Evolutionary conservation across 768 basidiomycete genomes (phyloP).

Genomic region (Psilocybe cyanescens): DNA sequence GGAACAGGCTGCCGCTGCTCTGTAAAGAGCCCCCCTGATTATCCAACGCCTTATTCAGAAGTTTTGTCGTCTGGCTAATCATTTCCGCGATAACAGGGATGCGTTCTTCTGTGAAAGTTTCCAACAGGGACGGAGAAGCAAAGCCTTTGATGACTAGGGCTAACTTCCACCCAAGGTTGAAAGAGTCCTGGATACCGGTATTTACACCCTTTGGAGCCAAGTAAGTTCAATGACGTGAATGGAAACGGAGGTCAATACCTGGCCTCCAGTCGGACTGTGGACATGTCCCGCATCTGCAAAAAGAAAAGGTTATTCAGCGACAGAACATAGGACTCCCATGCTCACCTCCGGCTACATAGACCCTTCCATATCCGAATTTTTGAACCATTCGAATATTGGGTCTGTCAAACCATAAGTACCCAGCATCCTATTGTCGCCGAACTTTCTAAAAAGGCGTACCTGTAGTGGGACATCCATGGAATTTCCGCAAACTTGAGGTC

Average conservation of each 20-base stretch:
- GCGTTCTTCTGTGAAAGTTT: slow-evolving; percentile 35
- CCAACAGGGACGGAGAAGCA: slow-evolving; percentile 28
- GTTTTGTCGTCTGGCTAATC: slow-evolving; percentile 30
- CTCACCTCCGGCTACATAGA: slow-evolving; percentile 28
- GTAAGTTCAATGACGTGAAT: neutral
- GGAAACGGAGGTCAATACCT: slow-evolving; percentile 11
- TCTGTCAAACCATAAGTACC: slow-evolving; percentile 6
- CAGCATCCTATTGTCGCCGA: neutral
- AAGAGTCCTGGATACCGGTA: slow-evolving; percentile 12
- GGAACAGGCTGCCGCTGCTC: slow-evolving; percentile 28
- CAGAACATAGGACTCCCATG: neutral
- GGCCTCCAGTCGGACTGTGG: slow-evolving; percentile 26
- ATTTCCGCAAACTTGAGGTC: slow-evolving; percentile 31
- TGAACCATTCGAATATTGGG: slow-evolving; percentile 29
- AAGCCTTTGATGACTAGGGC: slow-evolving; percentile 31
- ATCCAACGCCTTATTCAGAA: slow-evolving; percentile 18
- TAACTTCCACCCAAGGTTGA: slow-evolving; percentile 31
- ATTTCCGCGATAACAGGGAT: slow-evolving; percentile 38
- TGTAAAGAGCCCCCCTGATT: slow-evolving; percentile 19
- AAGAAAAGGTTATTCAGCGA: neutral
- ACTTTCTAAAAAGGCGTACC: slow-evolving; percentile 19
- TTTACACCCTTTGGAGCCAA: slow-evolving; percentile 11
- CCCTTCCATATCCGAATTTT: slow-evolving; percentile 22
- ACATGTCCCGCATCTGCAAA: slow-evolving; percentile 24
- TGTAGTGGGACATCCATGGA: slow-evolving; percentile 36